Evolutionary conservation across 441 rosid genomes (phyloP).

Genomic region (Manihot esculenta): DNA sequence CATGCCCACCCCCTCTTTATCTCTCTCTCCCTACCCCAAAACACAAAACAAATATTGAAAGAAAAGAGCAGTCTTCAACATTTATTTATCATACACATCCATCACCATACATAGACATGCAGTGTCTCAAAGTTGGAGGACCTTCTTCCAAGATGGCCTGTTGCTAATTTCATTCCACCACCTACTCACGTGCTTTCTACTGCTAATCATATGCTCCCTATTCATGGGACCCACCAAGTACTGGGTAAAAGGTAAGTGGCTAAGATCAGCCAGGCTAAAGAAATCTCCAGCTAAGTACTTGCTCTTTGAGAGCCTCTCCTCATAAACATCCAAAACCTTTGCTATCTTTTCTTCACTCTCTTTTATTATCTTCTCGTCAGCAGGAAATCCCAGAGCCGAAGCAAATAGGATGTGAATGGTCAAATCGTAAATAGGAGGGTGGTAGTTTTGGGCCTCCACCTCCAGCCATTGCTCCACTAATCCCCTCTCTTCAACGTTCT

Average conservation of each 20-base stretch:
- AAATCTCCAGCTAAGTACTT: conserved; percentile 68
- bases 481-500: conserved; percentile 57
- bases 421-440: conserved; percentile 44
- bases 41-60: too few relatives aligned
- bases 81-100: too few relatives aligned
- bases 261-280: conserved; percentile 68
- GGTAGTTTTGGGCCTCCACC: conserved; percentile 48
- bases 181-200: conserved; percentile 47
- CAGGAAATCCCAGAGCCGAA: conserved; percentile 36
- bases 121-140: conserved; percentile 19
- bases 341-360: conserved; percentile 60
- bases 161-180: conserved; percentile 73
- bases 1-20: too few relatives aligned
- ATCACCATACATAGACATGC: too few relatives aligned
- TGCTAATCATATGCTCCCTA: conserved; percentile 31
- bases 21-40: too few relatives aligned
- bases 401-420: conserved; percentile 46
- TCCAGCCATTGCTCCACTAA: conserved; percentile 74
- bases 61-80: too few relatives aligned
- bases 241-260: conserved; percentile 56
- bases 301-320: conserved; percentile 51
- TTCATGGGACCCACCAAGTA: conserved; percentile 41
- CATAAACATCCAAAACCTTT: conserved; percentile 56
- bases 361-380: conserved; percentile 48
- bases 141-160: conserved; percentile 67